Evolutionary conservation across 148 eudicot species (phyloP), one percentile per base, ranked within the genome.

Genomic region (Vaccinium darrowii): DNA sequence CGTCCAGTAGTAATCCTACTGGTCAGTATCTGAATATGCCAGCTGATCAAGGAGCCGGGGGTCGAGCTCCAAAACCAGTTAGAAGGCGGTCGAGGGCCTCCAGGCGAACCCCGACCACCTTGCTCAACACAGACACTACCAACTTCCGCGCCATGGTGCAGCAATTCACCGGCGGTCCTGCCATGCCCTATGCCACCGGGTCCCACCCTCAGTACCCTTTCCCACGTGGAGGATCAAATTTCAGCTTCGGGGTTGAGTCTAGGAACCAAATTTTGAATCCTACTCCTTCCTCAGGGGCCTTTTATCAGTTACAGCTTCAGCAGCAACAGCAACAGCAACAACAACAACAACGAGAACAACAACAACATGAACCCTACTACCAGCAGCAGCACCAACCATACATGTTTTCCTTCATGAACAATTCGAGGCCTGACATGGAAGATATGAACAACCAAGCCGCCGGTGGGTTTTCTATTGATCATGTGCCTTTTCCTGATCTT

Each of bases 121-220:
- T 92, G 14, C 92, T 94, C 79, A 92, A 87, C 86, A 94, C 97
- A 12, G 95, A 94, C 71, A 81, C 97, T 39, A 36, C 92, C 80
- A 94, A 94, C 86, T 94, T 94, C 84, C 90, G 97, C 9, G 95
- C 97, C 87, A 94, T 92, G 95, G 97, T 94, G 76, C 97, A 94
- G 74, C 92, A 90, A 65, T 94, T 90, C 93, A 94, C 97, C 16
- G 97, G 97, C 57, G 95, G 93, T 23, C 89, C 85, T 0, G n/a
- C 51, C 14, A 54, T 78, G 12, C 77, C 86, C 1, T 65, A 23
- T 12, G 74, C 43, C 18, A 5, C 2, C 1, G 74, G 74, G 18
- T 13, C 43, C 72, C 72, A 23, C 57, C 16, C 30, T 1, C 81
- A 39, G 43, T n/a, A 12, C 10, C 62, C 30, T 7, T n/a, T n/a